Base-by-base conservation (phyloP, 345 rosid species). In the Luvunga scandens region DNA sequence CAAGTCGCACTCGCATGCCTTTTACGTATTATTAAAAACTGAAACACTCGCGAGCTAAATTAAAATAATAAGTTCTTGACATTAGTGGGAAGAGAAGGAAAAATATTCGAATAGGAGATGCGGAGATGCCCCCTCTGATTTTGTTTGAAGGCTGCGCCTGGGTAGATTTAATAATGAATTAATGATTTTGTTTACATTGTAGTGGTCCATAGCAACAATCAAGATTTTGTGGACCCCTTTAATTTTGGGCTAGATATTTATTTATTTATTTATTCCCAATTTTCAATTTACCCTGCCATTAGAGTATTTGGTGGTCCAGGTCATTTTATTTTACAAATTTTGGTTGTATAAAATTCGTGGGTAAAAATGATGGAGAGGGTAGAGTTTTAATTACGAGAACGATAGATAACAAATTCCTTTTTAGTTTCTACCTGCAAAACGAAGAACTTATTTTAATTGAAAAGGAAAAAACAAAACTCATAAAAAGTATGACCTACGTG, bases 41-140 rank as follows among this genome's bases (percentile, higher is more conserved):
- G 50, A 3, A 45, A 12, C 50, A 45, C 50, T 13, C 4, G 50
- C 13, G 50, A 45, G 50, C 18, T 45, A 45, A 45, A 45, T 45
- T 53, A 53, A 53, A 53, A 53, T 18, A 18, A 5, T 1, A 3
- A 38, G 63, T 4, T 16, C 2, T 22, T 28, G 59, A 30, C 60
- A 30, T 53, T 25, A 59, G 33, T 9, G 1, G 6, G 28, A 0
- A 6, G 48, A 19, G 48, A 16, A 28, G 71, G 27, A 25, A 28
- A 19, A 13, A 16, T 77, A 76, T 82, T 73, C 76, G n/a, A 33
- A n/a, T 27, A 25, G 69, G 69, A 84, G 88, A 84, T 84, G 86
- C 88, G 77, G 84, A 81, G 83, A 86, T 78, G 77, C 82, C 71
- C 36, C 59, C 8, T 33, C 0, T 19, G 39, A 30, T 27, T 65